phyloP scores from a whole-genome alignment of 371 early-diverging fungal species.

The Mucor plumbeus region DNA sequence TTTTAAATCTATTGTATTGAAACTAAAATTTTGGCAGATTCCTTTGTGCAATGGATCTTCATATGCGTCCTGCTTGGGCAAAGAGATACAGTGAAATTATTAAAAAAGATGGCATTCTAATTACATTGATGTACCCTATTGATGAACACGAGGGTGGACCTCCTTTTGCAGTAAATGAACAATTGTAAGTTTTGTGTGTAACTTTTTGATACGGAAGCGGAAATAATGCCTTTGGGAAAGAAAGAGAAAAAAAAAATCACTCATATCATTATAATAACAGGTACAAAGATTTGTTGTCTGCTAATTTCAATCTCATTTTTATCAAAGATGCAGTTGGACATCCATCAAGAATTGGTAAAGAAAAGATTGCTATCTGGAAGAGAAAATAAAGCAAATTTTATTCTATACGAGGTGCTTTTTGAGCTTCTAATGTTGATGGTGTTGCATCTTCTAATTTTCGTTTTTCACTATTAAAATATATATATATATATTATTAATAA shows the following conservation, averaged over 20 bases:
- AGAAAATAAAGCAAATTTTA: slow-evolving; percentile 25
- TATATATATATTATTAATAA: background rate
- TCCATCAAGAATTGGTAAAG: slow-evolving; percentile 54
- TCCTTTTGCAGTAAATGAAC: slow-evolving; percentile 66
- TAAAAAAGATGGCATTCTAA: slow-evolving; percentile 73
- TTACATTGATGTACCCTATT: slow-evolving; percentile 84
- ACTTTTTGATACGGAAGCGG: slow-evolving; percentile 12
- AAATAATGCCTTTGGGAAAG: slow-evolving; percentile 16
- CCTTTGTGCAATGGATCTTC: slow-evolving; percentile 82
- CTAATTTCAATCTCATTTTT: slow-evolving; percentile 63
- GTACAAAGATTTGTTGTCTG: slow-evolving; percentile 55
- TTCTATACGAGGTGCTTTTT: slow-evolving; percentile 14
- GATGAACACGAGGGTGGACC: slow-evolving; percentile 63
- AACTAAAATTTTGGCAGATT: slow-evolving; percentile 50
- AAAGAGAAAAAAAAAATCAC: background rate
- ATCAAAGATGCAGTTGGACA: slow-evolving; percentile 63
- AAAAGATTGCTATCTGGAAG: slow-evolving; percentile 68
- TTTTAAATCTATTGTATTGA: background rate
- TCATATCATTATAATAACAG: slow-evolving; percentile 9
- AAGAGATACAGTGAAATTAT: slow-evolving; percentile 72
- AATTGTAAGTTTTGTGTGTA: slow-evolving; percentile 41
- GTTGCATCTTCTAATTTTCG: slow-evolving; percentile 26
- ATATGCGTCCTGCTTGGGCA: slow-evolving; percentile 74
- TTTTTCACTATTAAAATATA: slow-evolving; percentile 29
- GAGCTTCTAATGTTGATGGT: slow-evolving; percentile 10